Evolutionary conservation across 768 basidiomycete species (phyloP).

Genomic region (Russula vinacea): DNA sequence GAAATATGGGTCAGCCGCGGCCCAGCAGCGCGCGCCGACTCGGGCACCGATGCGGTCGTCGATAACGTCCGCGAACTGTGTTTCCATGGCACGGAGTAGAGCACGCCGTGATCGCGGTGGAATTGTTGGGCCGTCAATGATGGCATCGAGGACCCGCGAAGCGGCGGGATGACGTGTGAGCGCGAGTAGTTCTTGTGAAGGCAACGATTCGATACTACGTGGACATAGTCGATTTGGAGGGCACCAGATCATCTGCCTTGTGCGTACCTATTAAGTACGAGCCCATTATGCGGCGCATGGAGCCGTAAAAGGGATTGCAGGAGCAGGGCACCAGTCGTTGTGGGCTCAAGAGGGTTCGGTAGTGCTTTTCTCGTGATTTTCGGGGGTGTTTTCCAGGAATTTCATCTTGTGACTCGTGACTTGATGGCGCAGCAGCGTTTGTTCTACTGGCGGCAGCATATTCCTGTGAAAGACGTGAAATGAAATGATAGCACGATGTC

Average conservation of each 20-base stretch:
- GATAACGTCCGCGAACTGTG: conserved; percentile 73
- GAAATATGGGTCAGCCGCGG: conserved; percentile 85
- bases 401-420: conserved; percentile 16
- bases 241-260: not conserved
- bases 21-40: conserved; percentile 90
- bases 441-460: conserved; percentile 27
- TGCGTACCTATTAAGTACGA: conserved; percentile 66
- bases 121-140: conserved; percentile 67
- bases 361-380: conserved; percentile 16
- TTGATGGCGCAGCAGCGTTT: conserved; percentile 4
- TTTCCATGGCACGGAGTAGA: conserved; percentile 72
- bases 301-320: conserved; percentile 79
- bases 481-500: not conserved
- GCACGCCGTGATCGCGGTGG: conserved; percentile 61
- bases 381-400: conserved; percentile 31
- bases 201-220: conserved; percentile 55
- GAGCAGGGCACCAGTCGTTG: conserved; percentile 80
- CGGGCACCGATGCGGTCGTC: conserved; percentile 90
- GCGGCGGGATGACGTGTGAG: conserved; percentile 64
- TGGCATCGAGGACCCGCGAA: conserved; percentile 74
- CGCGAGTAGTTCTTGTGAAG: conserved; percentile 55
- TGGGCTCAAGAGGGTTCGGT: conserved; percentile 53
- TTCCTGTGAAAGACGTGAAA: conserved; percentile 28
- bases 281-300: conserved; percentile 59
- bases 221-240: not conserved